phyloP scores from a whole-genome alignment of 129 eudicot genomes.

The Flaveria sonorensis region DNA sequence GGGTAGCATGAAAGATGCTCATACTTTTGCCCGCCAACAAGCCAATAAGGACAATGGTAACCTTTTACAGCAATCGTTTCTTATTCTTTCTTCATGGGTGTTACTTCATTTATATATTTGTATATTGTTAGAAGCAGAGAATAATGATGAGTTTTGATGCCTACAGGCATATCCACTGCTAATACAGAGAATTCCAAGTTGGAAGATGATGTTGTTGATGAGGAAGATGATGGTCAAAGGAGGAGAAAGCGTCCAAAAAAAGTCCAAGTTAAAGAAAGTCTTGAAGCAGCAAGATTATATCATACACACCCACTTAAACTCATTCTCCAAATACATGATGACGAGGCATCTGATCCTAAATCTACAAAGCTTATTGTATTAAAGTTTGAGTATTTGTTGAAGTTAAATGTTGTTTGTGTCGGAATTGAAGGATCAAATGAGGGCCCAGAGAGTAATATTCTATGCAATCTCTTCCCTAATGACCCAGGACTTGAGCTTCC shows the following conservation, averaged over 20 bases:
- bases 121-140: slow-evolving; percentile 14
- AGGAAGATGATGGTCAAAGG: slow-evolving; percentile 97
- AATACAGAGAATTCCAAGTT: slow-evolving; percentile 60
- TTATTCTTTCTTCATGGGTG: slow-evolving; percentile 16
- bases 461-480: slow-evolving; percentile 93
- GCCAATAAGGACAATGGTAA: slow-evolving; percentile 79
- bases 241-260: slow-evolving; percentile 91
- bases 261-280: slow-evolving; percentile 68
- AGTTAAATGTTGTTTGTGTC: slow-evolving; percentile 83
- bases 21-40: slow-evolving; percentile 74
- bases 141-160: not conserved
- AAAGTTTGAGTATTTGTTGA: slow-evolving; percentile 78
- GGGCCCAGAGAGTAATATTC: slow-evolving; percentile 57
- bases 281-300: slow-evolving; percentile 70
- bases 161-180: slow-evolving; percentile 54
- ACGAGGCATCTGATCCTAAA: slow-evolving; percentile 53
- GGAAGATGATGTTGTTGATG: slow-evolving; percentile 84
- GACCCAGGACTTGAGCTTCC: slow-evolving; percentile 95
- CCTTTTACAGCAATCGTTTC: not conserved
- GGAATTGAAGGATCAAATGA: slow-evolving; percentile 81
- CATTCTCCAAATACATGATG: slow-evolving; percentile 69
- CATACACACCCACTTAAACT: slow-evolving; percentile 86
- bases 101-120: not conserved
- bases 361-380: slow-evolving; percentile 62
- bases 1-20: slow-evolving; percentile 97